phyloP scores from a whole-genome alignment of 2,329 filamentous ascomycete genomes.

The Sclerotinia subarctica region DNA sequence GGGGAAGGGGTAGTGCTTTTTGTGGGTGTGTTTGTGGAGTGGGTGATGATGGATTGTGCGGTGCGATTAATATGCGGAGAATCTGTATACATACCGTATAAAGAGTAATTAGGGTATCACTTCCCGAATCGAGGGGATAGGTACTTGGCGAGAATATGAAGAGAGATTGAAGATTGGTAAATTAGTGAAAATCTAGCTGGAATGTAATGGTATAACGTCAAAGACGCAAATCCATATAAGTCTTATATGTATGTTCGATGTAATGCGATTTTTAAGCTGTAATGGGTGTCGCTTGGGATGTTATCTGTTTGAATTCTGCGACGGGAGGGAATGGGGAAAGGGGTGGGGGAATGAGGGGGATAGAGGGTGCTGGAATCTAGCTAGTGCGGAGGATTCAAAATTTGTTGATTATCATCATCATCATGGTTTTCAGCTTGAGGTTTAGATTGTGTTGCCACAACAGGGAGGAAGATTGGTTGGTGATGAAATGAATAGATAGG shows the following conservation, averaged over 20 bases:
- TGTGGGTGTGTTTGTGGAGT: slow-evolving; percentile 52
- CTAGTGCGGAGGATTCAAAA: neutral
- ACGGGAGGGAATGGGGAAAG: neutral
- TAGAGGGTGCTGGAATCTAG: neutral
- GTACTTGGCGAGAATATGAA: neutral
- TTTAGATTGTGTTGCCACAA: too few species aligned
- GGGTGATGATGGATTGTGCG: slow-evolving; percentile 49
- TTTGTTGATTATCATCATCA: neutral
- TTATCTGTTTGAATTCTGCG: neutral
- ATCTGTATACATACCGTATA: slow-evolving; percentile 42
- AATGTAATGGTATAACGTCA: neutral
- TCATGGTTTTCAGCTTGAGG: too few species aligned
- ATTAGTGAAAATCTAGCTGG: neutral
- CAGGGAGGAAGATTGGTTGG: too few species aligned
- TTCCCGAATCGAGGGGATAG: neutral
- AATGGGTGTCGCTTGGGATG: neutral
- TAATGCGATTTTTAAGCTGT: neutral
- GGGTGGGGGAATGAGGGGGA: too few species aligned
- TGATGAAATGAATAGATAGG: too few species aligned
- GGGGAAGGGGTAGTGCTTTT: slow-evolving; percentile 54
- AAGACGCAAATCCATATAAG: neutral
- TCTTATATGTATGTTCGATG: neutral
- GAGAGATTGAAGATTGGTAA: neutral
- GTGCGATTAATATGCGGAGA: slow-evolving; percentile 53
- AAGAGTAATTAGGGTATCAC: neutral